Base-by-base conservation (phyloP, 129 eudicot genomes). In the Heracleum sosnowskyi region DNA sequence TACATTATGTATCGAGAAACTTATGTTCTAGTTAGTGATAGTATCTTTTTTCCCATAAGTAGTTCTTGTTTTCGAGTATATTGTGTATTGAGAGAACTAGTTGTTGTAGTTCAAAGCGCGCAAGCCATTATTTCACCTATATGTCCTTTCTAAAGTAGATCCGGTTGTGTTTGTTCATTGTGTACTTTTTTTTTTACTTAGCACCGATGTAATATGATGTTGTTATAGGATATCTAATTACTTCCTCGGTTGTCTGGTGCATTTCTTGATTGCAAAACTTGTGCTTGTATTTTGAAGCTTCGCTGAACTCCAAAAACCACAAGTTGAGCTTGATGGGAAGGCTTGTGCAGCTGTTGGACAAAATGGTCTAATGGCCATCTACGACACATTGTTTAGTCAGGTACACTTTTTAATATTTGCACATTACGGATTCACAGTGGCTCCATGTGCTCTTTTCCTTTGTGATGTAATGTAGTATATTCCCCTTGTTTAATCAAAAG, bases 311-410 rank as follows among this genome's bases (percentile, higher is more conserved):
- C 97, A 91, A 76, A 93, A 91, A 77, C 98, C 98, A 49, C 96
- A 93, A 83, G 80, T 78, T 57, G 98, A 93, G 86, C 96, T 91
- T 79, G 97, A 91, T 78, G 98, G 98, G 29, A 93, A 93, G 86
- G 93, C 98, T 45, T 93, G 98, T 85, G 98, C 98, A 42, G 98
- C 96, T 44, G 97, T 93, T 79, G 98, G 98, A 47, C 97, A 93
- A 86, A 93, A 89, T 81, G 97, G 97, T 84, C 98, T 93, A 73
- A 91, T 94, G 98, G 98, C 98, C 78, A 89, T 94, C 24, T 94
- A 94, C 79, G 98, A 94, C 80, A 84, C 93, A 73, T 82, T 93
- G 89, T 93, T 93, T 78, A 91, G 97, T 85, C 98, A 93, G 98
- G 98, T 93, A 63, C 73, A 47, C 3, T 16, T 74, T 77, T 55